These are phyloP conservation scores for Rhynchospora breviuscula DNA, from an alignment of 176 grass and related monocot species.

Conservation along the genomic window DNA sequence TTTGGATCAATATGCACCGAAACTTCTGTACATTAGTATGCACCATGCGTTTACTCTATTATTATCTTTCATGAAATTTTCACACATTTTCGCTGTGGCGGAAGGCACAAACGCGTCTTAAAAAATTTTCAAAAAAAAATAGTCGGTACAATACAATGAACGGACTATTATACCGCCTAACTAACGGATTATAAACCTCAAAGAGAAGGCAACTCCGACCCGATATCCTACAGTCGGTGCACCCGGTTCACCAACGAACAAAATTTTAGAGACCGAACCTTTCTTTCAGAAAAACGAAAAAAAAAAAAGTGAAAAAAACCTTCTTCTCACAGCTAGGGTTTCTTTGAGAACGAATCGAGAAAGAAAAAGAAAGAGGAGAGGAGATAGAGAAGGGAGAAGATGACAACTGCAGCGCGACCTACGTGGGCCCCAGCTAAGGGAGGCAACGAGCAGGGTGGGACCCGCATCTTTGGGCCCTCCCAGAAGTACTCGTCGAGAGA, in stretches of 20 bases:
- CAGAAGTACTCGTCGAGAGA: conserved; percentile 84
- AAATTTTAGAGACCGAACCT: not conserved
- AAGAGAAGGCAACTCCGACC: not conserved
- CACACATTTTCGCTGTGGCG: no score
- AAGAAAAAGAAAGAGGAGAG: not conserved
- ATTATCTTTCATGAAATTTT: no score
- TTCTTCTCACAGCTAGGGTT: conserved; percentile 12
- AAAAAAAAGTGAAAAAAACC: not conserved
- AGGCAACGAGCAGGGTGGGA: conserved; percentile 92
- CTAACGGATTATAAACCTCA: not conserved
- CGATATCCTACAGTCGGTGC: not conserved
- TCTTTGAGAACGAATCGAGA: not conserved
- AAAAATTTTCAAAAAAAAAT: no score
- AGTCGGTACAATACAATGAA: no score
- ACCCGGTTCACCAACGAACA: not conserved
- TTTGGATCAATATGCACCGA: no score
- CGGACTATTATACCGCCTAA: not conserved
- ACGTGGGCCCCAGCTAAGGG: conserved; percentile 98
- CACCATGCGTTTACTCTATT: no score
- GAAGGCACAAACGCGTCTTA: no score
- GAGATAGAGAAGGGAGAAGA: conserved; percentile 2
- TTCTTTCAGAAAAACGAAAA: not conserved
- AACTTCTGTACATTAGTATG: no score
- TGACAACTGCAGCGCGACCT: conserved; percentile 95
- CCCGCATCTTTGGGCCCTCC: conserved; percentile 87